Base-by-base conservation (phyloP, 192 early-diverging fungal genomes). In the Diversispora eburnea region DNA sequence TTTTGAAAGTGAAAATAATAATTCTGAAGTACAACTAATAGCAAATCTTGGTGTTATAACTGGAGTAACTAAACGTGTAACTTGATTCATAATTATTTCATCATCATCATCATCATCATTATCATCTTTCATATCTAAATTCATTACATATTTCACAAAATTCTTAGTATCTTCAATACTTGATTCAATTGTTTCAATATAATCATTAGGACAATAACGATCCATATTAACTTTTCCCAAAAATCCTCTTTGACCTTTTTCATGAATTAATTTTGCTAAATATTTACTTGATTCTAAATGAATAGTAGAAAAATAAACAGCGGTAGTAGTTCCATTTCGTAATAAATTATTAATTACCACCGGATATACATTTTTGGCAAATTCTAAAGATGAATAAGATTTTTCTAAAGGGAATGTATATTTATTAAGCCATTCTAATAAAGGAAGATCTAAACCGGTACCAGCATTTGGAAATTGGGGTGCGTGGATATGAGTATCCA, bases 191-290 rank as follows among this genome's bases (percentile, higher is more conserved):
- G 83, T 77, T 78, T 97, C 94, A 33, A 86, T 77, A 79, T 94
- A 92, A 75, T 85, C 90, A 46, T 89, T 85, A 33, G 94, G 93
- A 1, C 86, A 78, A 77, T 96, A 94, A 70, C 89, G 82, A 80
- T 96, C 94, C 97, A 98, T 98, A 85, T 93, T 94, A 67, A 98
- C 95, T 77, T 97, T 97, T 19, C 97, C 97, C 47, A 98, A 88
- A 77, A 88, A 93, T 20, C 91, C 95, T 67, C 97, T 91, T 80
- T 98, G 97, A 8, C 95, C 97, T n/a, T 84, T 77, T 48, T 84
- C 77, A 48, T 88, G 82, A 59, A 94, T 86, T 33, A 91, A 84
- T 45, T 93, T 84, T 3, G 88, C 94, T 65, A 98, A 84, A 17
- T 83, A 73, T 66, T 90, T 85, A 74, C 87, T 89, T 12, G 91